Conservation (phyloP, 2,329 filamentous ascomycete species). For the Hirsutella thompsonii region DNA sequence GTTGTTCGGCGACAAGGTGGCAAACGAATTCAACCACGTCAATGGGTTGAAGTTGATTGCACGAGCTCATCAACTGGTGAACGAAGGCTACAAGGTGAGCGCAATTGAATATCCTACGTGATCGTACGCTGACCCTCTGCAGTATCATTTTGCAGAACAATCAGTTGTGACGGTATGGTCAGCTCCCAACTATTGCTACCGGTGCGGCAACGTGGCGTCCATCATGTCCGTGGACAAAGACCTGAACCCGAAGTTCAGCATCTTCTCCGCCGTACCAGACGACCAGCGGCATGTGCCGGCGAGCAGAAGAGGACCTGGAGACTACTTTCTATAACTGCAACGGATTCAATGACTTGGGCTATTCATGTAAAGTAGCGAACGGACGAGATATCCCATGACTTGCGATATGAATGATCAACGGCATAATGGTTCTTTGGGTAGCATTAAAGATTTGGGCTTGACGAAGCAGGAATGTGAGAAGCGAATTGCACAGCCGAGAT, state of each 20-base stretch:
- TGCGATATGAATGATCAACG: conserved; percentile 15
- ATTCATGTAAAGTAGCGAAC: conserved; percentile 28
- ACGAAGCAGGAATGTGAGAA: background rate
- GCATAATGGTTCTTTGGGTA: conserved; percentile 5
- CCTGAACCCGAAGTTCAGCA: conserved; percentile 81
- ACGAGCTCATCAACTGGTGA: conserved; percentile 93
- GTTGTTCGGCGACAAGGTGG: conserved; percentile 94
- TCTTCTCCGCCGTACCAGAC: conserved; percentile 81
- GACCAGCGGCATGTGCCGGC: conserved; percentile 70
- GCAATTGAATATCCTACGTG: background rate
- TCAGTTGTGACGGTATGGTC: conserved; percentile 98
- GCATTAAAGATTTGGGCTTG: background rate
- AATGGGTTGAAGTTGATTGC: conserved; percentile 94
- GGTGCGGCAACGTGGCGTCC: conserved; percentile 92
- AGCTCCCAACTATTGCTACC: conserved; percentile 89
- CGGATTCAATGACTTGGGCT: conserved; percentile 11
- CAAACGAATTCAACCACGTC: conserved; percentile 93
- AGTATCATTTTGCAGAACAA: conserved; percentile 91
- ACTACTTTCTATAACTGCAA: conserved; percentile 51
- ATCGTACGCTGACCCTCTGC: conserved; percentile 13
- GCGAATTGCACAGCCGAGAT: no score
- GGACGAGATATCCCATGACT: conserved; percentile 28
- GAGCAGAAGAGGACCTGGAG: conserved; percentile 51
- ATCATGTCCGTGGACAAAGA: conserved; percentile 87
- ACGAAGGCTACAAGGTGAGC: conserved; percentile 88